Percentiles rank a stretch among this genome's conserved stretches.
Conservation (phyloP, 352 stramenopile species). For the Pythium monospermum region DNA sequence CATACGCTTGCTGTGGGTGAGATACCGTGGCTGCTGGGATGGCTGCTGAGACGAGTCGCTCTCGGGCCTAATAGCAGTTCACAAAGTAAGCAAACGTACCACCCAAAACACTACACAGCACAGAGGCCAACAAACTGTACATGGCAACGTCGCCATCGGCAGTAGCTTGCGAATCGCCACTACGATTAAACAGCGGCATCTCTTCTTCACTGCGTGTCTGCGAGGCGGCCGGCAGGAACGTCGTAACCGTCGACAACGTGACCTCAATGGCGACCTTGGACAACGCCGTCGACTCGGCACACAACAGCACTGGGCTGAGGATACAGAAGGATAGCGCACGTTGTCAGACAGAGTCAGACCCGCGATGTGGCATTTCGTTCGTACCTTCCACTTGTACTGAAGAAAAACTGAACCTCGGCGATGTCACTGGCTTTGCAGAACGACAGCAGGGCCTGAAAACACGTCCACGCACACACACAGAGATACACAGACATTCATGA, state of each 20-base stretch:
- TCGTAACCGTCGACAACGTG: conserved; percentile 80
- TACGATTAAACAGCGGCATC: neutral
- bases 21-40: conserved; percentile 36
- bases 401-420: conserved; percentile 70
- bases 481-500: too few relatives aligned
- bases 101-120: too few relatives aligned
- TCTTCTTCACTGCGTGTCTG: conserved; percentile 32
- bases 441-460: conserved; percentile 41
- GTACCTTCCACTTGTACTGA: conserved; percentile 58
- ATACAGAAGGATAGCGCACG: neutral
- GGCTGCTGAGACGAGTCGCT: conserved; percentile 42
- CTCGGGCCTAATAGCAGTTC: too few relatives aligned
- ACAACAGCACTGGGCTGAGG: conserved; percentile 62
- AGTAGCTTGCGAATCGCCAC: neutral
- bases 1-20: conserved; percentile 54
- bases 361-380: neutral
- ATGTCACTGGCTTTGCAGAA: conserved; percentile 82
- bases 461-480: neutral
- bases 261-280: conserved; percentile 72
- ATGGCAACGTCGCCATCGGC: neutral
- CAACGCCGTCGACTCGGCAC: conserved; percentile 61
- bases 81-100: too few relatives aligned
- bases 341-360: neutral
- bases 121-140: neutral
- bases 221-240: conserved; percentile 60